Evolutionary conservation across 768 basidiomycete species (phyloP).

Genomic region (Leccinum broughii): DNA sequence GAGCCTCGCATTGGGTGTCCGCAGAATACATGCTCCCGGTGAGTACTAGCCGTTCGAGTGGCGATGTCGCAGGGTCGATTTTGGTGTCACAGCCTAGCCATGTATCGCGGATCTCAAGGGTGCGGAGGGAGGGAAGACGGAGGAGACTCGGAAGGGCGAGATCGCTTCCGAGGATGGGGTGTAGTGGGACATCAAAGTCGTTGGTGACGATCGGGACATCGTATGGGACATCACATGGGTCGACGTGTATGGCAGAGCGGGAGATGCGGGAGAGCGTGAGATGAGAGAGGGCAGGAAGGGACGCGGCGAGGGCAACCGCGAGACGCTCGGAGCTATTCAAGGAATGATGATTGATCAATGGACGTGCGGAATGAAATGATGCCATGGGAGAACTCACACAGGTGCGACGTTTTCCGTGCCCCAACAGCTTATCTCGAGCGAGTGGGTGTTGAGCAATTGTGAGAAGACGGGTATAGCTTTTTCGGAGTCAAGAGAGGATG

Average conservation of each 20-base stretch:
- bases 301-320: slow-evolving; percentile 66
- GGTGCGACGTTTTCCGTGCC: slow-evolving; percentile 37
- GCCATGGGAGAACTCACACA: slow-evolving; percentile 33
- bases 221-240: slow-evolving; percentile 39
- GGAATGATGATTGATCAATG: slow-evolving; percentile 5
- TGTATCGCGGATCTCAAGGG: slow-evolving; percentile 66
- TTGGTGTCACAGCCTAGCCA: slow-evolving; percentile 53
- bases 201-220: slow-evolving; percentile 61
- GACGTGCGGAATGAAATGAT: background rate
- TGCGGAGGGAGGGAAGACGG: slow-evolving; percentile 57
- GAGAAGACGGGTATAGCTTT: slow-evolving; percentile 25
- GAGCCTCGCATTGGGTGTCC: slow-evolving; percentile 17
- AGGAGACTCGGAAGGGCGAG: slow-evolving; percentile 68
- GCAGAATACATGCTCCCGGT: slow-evolving; percentile 34
- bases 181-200: slow-evolving; percentile 60
- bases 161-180: slow-evolving; percentile 52
- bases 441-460: slow-evolving; percentile 15
- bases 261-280: slow-evolving; percentile 64
- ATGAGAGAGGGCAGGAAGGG: slow-evolving; percentile 52
- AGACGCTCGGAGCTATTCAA: slow-evolving; percentile 51
- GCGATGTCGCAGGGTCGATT: slow-evolving; percentile 10
- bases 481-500: slow-evolving; percentile 23
- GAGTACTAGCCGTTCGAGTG: slow-evolving; percentile 25
- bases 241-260: slow-evolving; percentile 66
- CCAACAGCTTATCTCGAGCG: slow-evolving; percentile 24